Percentiles rank a stretch among this genome's conserved stretches.
phyloP scores from a whole-genome alignment of 192 early-diverging fungal genomes.

The Podila epicladia region DNA sequence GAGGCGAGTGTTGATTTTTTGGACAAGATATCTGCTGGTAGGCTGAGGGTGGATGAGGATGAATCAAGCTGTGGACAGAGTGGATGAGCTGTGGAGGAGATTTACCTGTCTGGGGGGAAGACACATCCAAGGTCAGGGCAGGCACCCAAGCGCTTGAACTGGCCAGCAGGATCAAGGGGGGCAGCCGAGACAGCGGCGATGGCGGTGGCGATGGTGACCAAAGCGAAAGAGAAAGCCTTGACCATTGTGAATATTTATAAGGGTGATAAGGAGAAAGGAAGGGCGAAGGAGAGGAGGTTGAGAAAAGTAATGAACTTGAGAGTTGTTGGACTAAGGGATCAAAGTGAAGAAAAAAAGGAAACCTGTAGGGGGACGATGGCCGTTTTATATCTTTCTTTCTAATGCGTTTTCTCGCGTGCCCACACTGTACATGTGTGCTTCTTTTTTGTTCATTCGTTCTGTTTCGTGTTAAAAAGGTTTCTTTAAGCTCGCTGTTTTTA shows the following conservation, averaged over 20 bases:
- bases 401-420: no score
- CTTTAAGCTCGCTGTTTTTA: no score
- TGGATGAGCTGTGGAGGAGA: background rate
- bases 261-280: background rate
- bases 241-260: constrained; percentile 27
- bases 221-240: constrained; percentile 40
- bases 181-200: constrained; percentile 30
- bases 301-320: constrained; percentile 13
- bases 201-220: constrained; percentile 42
- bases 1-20: no score
- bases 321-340: constrained; percentile 51
- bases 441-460: no score
- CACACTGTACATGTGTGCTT: no score
- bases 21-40: no score
- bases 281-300: constrained; percentile 1
- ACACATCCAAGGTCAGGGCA: constrained; percentile 60
- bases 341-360: constrained; percentile 19
- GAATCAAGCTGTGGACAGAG: background rate
- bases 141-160: constrained; percentile 59
- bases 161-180: constrained; percentile 50
- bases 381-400: background rate
- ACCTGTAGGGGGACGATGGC: background rate
- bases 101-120: constrained; percentile 59
- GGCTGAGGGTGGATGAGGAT: background rate
- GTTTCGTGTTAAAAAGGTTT: no score